phyloP scores from a whole-genome alignment of 345 rosid species.

The Camelina neglecta region DNA sequence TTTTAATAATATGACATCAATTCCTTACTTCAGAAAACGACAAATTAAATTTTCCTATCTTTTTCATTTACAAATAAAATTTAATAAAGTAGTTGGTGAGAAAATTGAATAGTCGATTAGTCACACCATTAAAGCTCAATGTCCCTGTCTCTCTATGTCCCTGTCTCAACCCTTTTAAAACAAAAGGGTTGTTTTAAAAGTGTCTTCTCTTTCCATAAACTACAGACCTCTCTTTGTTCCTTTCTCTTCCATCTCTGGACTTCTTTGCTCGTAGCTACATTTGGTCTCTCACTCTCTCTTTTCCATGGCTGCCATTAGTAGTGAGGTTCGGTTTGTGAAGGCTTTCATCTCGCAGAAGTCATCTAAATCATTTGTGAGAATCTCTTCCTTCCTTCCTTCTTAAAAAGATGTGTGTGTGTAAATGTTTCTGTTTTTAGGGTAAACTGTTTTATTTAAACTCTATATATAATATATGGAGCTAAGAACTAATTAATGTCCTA shows the following conservation, averaged over 20 bases:
- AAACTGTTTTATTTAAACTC: background rate
- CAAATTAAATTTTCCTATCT: too few relatives aligned
- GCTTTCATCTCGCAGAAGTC: constrained; percentile 14
- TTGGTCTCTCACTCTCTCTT: background rate
- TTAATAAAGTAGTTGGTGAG: too few relatives aligned
- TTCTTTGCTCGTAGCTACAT: constrained; percentile 15
- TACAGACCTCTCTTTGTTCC: background rate
- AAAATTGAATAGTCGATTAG: too few relatives aligned
- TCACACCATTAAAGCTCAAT: background rate
- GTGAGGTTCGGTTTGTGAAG: constrained; percentile 12
- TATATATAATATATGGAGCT: background rate
- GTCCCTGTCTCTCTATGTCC: background rate
- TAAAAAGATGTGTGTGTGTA: background rate
- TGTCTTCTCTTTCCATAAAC: background rate
- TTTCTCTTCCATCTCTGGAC: background rate
- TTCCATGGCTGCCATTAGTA: constrained; percentile 17
- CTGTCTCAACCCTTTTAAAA: background rate
- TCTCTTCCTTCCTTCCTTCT: background rate
- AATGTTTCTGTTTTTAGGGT: background rate
- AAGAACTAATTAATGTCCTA: constrained; percentile 2
- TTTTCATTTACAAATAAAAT: too few relatives aligned
- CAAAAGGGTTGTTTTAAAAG: background rate
- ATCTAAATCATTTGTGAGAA: constrained; percentile 14
- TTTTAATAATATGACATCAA: background rate
- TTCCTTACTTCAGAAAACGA: too few relatives aligned